phyloP scores from a whole-genome alignment of 108 stramenopile species.

The Pseudonitzschia multistriata region DNA sequence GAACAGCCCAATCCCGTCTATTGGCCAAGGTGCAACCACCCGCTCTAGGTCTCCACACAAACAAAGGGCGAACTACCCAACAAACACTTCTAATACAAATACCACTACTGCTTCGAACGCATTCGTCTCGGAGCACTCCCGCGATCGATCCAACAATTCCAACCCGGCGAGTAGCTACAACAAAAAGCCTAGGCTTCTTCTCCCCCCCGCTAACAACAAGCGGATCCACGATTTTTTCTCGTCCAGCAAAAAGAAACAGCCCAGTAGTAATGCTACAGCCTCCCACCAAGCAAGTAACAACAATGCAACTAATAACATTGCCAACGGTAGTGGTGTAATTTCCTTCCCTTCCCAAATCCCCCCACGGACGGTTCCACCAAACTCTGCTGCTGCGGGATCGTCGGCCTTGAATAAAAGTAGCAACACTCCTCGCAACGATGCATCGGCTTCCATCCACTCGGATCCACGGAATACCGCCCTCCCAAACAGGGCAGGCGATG shows the following conservation, averaged over 20 bases:
- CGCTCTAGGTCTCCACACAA: slow-evolving; percentile 9
- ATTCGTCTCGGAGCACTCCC: slow-evolving; percentile 19
- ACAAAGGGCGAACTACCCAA: slow-evolving; percentile 6
- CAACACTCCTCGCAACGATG: too few relatives aligned
- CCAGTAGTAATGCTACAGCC: too few relatives aligned
- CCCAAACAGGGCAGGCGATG: too few relatives aligned
- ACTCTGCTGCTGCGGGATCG: too few relatives aligned
- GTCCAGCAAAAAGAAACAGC: neutral
- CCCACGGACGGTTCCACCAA: too few relatives aligned
- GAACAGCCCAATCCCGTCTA: neutral
- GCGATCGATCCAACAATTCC: slow-evolving; percentile 34
- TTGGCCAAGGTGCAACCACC: too few relatives aligned
- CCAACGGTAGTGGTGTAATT: neutral
- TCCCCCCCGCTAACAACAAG: slow-evolving; percentile 36
- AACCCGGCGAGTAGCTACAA: neutral
- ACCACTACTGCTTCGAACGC: neutral
- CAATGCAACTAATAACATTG: neutral
- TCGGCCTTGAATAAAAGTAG: too few relatives aligned
- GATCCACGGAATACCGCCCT: too few relatives aligned
- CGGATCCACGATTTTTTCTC: slow-evolving; percentile 39
- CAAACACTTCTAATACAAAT: neutral
- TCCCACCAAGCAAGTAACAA: too few relatives aligned
- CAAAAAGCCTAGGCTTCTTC: neutral
- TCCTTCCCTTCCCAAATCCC: too few relatives aligned
- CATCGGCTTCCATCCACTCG: too few relatives aligned